A percentile compares a stretch with the other conserved stretches of the same genome.
phyloP scores from a whole-genome alignment of 176 grass and related monocot species.

The Cenchrus americanus region DNA sequence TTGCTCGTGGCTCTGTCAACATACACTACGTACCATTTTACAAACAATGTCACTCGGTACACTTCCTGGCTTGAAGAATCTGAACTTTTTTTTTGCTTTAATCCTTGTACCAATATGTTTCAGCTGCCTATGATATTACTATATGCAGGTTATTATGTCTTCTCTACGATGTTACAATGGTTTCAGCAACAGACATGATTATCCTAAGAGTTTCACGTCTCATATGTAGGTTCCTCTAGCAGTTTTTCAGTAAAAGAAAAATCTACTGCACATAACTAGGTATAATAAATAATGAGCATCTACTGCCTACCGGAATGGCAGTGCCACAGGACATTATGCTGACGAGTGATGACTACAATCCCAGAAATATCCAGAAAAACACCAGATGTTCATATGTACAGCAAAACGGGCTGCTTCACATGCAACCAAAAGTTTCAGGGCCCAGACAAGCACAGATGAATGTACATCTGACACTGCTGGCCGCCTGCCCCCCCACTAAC shows the following conservation, averaged over 20 bases:
- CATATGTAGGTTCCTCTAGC: not conserved
- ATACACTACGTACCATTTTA: not conserved
- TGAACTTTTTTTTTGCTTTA: slow-evolving; percentile 22
- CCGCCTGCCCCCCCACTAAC: not conserved
- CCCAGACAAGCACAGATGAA: not conserved
- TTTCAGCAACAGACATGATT: slow-evolving; percentile 26
- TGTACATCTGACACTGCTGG: not conserved
- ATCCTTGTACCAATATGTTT: not conserved
- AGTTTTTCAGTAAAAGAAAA: not conserved
- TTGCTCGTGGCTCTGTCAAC: slow-evolving; percentile 32
- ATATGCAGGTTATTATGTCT: not conserved
- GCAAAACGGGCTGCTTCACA: not conserved
- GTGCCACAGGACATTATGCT: not conserved
- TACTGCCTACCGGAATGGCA: not conserved
- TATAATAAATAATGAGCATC: not conserved
- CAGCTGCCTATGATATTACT: not conserved
- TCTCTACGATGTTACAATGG: not conserved
- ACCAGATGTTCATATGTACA: slow-evolving; percentile 13
- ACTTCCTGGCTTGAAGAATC: slow-evolving; percentile 10
- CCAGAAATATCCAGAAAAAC: slow-evolving; percentile 3
- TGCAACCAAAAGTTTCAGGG: slow-evolving; percentile 31
- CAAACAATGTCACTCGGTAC: not conserved
- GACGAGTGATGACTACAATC: slow-evolving; percentile 8
- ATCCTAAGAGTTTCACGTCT: no score
- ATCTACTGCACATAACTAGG: not conserved